Conservation (phyloP, 805 yeast genomes). For the Metschnikowia picachoensis region DNA sequence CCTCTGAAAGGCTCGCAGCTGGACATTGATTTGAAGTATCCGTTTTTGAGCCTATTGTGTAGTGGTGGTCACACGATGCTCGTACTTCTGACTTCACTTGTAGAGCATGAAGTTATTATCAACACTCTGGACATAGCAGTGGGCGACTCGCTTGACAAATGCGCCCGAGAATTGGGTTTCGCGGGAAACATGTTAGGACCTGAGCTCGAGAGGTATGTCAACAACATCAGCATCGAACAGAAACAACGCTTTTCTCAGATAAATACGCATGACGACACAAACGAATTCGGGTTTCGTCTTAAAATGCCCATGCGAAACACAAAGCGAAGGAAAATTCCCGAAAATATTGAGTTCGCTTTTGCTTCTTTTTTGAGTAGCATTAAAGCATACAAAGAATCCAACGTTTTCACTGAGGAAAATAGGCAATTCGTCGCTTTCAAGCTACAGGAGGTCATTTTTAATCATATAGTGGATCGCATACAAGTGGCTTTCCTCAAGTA, state of each 20-base stretch:
- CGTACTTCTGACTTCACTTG: slow-evolving; percentile 58
- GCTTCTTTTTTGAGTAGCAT: slow-evolving; percentile 67
- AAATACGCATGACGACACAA: slow-evolving; percentile 19
- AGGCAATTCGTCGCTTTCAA: slow-evolving; percentile 50
- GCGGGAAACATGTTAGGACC: slow-evolving; percentile 82
- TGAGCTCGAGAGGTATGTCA: slow-evolving; percentile 62
- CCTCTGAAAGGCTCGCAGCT: slow-evolving; percentile 16
- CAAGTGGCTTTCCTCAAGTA: slow-evolving; percentile 44
- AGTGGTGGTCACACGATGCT: slow-evolving; percentile 96
- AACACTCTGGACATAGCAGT: slow-evolving; percentile 85
- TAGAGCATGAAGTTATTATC: slow-evolving; percentile 67
- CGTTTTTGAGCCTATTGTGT: slow-evolving; percentile 72
- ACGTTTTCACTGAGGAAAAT: slow-evolving; percentile 39
- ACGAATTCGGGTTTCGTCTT: slow-evolving; percentile 25
- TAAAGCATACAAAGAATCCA: slow-evolving; percentile 32
- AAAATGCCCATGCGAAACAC: slow-evolving; percentile 33
- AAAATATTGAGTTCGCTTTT: slow-evolving; percentile 55
- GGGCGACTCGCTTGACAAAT: slow-evolving; percentile 91
- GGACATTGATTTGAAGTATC: slow-evolving; percentile 33
- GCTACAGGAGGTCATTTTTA: slow-evolving; percentile 63
- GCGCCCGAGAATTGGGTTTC: slow-evolving; percentile 81
- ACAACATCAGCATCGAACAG: slow-evolving; percentile 24
- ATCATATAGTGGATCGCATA: slow-evolving; percentile 67
- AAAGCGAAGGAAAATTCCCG: slow-evolving; percentile 27
- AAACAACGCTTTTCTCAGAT: slow-evolving; percentile 19